These are phyloP conservation scores for Pseudonitzschia multiseries DNA, from an alignment of 108 stramenopile species.

Conservation along the genomic window DNA sequence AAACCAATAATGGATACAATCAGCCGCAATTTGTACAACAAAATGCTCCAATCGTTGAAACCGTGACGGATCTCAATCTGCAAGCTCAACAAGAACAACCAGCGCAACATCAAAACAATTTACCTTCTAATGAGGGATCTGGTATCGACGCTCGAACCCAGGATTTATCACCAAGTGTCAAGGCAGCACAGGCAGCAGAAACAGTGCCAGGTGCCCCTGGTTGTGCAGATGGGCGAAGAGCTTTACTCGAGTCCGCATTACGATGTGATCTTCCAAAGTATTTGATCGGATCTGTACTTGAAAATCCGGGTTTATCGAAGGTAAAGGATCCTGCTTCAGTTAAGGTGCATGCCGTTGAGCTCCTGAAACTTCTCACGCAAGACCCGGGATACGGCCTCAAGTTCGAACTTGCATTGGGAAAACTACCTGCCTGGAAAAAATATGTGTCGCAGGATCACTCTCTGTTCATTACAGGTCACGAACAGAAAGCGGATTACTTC, in stretches of 20 bases:
- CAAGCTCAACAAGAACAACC: neutral
- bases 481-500: conserved; percentile 70
- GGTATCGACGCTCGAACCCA: conserved; percentile 58
- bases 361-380: conserved; percentile 58
- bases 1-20: neutral
- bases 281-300: conserved; percentile 49
- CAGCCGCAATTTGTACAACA: neutral
- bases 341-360: conserved; percentile 62
- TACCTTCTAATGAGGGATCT: conserved; percentile 26
- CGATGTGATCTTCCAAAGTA: conserved; percentile 45
- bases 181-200: conserved; percentile 40
- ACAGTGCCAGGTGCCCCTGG: conserved; percentile 51
- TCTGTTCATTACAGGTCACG: conserved; percentile 63
- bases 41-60: conserved; percentile 13
- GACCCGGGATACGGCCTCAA: conserved; percentile 73
- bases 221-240: conserved; percentile 49
- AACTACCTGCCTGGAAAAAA: conserved; percentile 55
- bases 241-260: conserved; percentile 50
- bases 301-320: conserved; percentile 37
- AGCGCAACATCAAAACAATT: neutral
- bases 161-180: conserved; percentile 40
- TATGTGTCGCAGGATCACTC: conserved; percentile 73
- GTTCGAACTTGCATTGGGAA: conserved; percentile 46
- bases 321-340: conserved; percentile 53
- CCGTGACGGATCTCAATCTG: conserved; percentile 1